Evolutionary conservation across 1,284 basidiomycete species (phyloP), one percentile per base, ranked within the genome.

Genomic region (Pholiota adiposa): DNA sequence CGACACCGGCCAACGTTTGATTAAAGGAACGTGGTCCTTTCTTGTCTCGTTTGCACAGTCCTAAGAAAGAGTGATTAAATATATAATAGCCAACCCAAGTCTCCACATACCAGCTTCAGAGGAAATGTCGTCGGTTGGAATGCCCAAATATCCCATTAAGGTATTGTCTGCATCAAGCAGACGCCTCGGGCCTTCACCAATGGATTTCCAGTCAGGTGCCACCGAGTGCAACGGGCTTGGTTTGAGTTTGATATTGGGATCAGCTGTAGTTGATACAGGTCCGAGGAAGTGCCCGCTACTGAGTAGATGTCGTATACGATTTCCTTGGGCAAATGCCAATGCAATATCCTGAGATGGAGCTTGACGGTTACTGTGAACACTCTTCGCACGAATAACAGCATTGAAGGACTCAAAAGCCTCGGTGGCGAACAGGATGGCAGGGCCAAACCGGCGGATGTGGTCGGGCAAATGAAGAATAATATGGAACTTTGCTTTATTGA

Each of bases 321-420:
- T 76, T 0, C 61, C 61, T 36, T 72, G 69, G 1, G 73, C 74
- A 61, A 80, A 75, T 2, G 67, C 67, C 2, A 54, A 21, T 0
- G 75, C 77, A 54, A 82, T 81, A 58, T 82, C 79, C 0, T 67
- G 65, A 0, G 75, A 78, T 0, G 78, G 79, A 0, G 80, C 77
- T 16, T 77, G 78, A 1, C 74, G 68, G 62, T 83, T 83, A 1
- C 71, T 74, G 41, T 79, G 73, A 1, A 83, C 65, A 61, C 79
- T 81, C 16, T 69, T 68, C 0, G 68, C 57, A 0, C 76, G 71
- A 8, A 83, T 79, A 4, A 83, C 69, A 2, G 74, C 72, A 68
- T 83, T 83, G 70, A 72, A 82, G 0, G 75, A 80, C 62, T 83
- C 79, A 60, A 82, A 83, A 0, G 60, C 69, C 53, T 83, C 79